phyloP scores from a whole-genome alignment of 306 rosid species.

The Trifolium repens region DNA sequence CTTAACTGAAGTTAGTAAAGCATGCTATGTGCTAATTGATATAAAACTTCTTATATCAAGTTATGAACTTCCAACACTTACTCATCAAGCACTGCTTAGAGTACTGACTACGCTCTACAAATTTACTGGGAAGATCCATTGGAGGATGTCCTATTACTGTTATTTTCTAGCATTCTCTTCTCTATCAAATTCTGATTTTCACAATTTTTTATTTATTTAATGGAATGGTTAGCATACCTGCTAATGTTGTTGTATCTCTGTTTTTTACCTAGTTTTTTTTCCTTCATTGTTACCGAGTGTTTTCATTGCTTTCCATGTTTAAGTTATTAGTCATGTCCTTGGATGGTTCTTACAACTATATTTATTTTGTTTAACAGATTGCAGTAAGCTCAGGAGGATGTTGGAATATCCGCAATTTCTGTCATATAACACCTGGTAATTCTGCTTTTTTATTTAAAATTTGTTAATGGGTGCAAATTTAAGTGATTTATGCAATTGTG shows the following conservation, averaged over 20 bases:
- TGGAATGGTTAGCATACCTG: not conserved
- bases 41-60: not conserved
- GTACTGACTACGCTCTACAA: not conserved
- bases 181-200: not conserved
- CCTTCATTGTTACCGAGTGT: not conserved
- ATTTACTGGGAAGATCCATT: not conserved
- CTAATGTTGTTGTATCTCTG: not conserved
- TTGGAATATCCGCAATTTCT: constrained; percentile 51
- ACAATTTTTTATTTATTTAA: not conserved
- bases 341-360: constrained; percentile 33
- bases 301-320: constrained; percentile 5
- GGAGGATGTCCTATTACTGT: constrained; percentile 27
- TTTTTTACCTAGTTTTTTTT: constrained; percentile 8
- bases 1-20: not conserved
- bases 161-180: constrained; percentile 5
- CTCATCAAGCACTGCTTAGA: constrained; percentile 7
- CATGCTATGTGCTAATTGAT: constrained; percentile 12
- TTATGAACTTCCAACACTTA: not conserved
- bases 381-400: constrained; percentile 49
- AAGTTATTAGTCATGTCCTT: constrained; percentile 10
- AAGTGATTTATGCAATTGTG: constrained; percentile 9
- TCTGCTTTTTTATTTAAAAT: not conserved
- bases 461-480: not conserved
- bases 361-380: constrained; percentile 52
- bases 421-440: constrained; percentile 59